Conservation (phyloP, 75 land plant species). For the Cryptomeria japonica region DNA sequence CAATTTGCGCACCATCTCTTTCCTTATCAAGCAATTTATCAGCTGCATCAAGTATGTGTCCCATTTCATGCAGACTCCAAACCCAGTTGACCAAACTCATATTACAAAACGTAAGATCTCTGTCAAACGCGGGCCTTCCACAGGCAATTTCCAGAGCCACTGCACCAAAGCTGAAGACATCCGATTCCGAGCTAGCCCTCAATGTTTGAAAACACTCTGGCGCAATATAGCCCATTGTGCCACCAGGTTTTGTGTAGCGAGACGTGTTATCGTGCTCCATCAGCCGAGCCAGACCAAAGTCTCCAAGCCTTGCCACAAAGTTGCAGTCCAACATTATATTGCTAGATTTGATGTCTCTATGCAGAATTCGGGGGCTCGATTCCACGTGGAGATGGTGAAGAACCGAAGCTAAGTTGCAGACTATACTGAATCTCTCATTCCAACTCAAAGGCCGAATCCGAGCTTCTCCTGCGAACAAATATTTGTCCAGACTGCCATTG, state of each 20-base stretch:
- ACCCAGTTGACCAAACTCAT: slow-evolving; percentile 45
- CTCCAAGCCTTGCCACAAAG: too few relatives aligned
- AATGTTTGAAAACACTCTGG: slow-evolving; percentile 68
- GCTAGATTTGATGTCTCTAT: too few relatives aligned
- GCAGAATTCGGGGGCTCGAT: too few relatives aligned
- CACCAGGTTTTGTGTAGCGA: slow-evolving; percentile 45
- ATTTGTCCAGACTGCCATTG: slow-evolving; percentile 14
- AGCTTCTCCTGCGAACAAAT: not conserved
- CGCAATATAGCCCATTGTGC: slow-evolving; percentile 66
- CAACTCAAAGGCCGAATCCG: too few relatives aligned
- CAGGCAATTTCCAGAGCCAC: slow-evolving; percentile 56
- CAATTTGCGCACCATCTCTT: not conserved
- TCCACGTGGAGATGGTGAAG: too few relatives aligned
- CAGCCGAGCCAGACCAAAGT: slow-evolving; percentile 61
- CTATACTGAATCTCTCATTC: slow-evolving; percentile 20
- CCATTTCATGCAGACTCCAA: slow-evolving; percentile 48
- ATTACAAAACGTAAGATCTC: not conserved
- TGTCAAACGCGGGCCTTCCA: slow-evolving; percentile 31
- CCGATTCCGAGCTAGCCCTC: slow-evolving; percentile 52
- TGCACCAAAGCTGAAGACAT: slow-evolving; percentile 65
- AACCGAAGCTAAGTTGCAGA: slow-evolving; percentile 15
- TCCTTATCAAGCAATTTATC: slow-evolving; percentile 29
- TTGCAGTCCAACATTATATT: too few relatives aligned
- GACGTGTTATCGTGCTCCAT: slow-evolving; percentile 40
- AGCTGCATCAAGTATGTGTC: slow-evolving; percentile 36